phyloP scores from a whole-genome alignment of 148 eudicot genomes.

The Chenopodium formosanum region DNA sequence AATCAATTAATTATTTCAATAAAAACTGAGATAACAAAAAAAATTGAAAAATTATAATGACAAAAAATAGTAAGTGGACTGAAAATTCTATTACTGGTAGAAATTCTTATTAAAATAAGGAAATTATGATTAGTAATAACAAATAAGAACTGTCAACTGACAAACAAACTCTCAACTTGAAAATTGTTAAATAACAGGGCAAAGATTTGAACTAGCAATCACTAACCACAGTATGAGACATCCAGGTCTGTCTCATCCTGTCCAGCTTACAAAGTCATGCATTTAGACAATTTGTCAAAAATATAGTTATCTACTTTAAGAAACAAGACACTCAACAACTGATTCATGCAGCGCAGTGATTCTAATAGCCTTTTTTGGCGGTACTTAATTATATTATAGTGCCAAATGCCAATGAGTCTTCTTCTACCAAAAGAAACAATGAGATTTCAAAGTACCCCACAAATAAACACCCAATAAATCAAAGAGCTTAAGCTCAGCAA shows the following conservation, averaged over 20 bases:
- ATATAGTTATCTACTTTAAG: not conserved
- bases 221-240: not conserved
- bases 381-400: not conserved
- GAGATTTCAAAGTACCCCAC: not conserved
- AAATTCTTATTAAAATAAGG: not conserved
- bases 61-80: not conserved
- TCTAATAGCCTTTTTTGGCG: not conserved
- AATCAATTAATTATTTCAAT: not conserved
- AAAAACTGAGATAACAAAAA: not conserved
- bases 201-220: not conserved
- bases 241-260: not conserved
- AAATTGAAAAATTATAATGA: not conserved
- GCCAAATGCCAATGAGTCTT: not conserved
- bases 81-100: not conserved
- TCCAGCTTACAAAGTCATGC: not conserved
- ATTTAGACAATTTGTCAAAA: not conserved
- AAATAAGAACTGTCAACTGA: not conserved
- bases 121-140: not conserved
- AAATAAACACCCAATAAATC: not conserved
- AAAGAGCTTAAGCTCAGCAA: not conserved
- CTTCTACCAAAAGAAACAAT: not conserved
- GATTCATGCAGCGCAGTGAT: not conserved
- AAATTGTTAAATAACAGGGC: not conserved
- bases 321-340: not conserved
- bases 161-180: not conserved